Evolutionary conservation across 345 rosid genomes (phyloP), one percentile per base, ranked within the genome.

Genomic region (Aurinia saxatilis): DNA sequence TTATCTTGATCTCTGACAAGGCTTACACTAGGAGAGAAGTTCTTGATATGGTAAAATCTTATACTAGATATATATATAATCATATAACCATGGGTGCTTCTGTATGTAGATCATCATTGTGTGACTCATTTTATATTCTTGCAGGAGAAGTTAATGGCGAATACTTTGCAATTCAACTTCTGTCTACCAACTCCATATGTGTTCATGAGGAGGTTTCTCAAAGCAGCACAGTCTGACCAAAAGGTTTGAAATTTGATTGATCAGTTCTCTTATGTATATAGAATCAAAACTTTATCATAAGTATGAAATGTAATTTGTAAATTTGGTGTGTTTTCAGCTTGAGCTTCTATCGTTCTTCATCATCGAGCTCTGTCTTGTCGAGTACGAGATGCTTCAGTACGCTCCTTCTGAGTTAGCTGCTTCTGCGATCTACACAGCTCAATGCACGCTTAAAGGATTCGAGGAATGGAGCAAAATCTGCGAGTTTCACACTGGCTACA

Each of bases 161-260:
- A 80, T 30, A 68, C 87, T 3, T 70, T 93, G 44, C 87, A 85
- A 42, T 93, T 87, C 53, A 87, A 93, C 57, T 57, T 93, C 59
- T 90, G 89, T 37, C 52, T 85, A 16, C 96, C 99, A 33, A 90
- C 99, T 58, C 88, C 97, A 1, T 93, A 82, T 72, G 96, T 90
- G 73, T 93, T 93, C 57, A 82, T 93, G 95, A 87, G 79, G 54
- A 73, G 99, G 74, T 93, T 84, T 80, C 90, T 90, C 23, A 93
- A 90, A 78, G 92, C 90, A 51, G 87, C 95, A 19, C 77, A 84
- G 68, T 83, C 96, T 29, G 85, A 90, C 73, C 87, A 78, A 78
- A 90, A 93, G 95, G 97, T 90, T 49, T 10, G 61, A 13, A 33
- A n/a, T n/a, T 37, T 16, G 6, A 23, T 57, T 21, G 53, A 50